phyloP scores from a whole-genome alignment of 441 rosid species.

The Pelargonium hybrid region DNA sequence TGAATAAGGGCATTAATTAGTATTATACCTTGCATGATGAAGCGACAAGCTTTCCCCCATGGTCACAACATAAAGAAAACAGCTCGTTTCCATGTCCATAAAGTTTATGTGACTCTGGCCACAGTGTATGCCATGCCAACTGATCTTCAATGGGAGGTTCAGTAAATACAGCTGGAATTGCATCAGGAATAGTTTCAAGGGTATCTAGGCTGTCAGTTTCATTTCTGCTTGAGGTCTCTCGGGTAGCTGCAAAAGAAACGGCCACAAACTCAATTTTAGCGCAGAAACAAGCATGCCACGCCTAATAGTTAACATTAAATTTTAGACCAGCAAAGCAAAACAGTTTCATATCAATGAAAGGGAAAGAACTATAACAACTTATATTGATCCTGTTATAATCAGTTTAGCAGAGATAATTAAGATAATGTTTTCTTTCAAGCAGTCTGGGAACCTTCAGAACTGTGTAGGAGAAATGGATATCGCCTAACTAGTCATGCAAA shows the following conservation, averaged over 20 bases:
- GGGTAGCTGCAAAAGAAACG: conserved; percentile 44
- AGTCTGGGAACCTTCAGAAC: too few relatives aligned
- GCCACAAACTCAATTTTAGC: conserved; percentile 4
- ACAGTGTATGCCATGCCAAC: conserved; percentile 76
- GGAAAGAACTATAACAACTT: too few relatives aligned
- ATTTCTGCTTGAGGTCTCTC: conserved; percentile 35
- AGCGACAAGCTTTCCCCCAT: conserved; percentile 69
- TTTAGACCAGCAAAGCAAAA: background rate
- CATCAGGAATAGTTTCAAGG: conserved; percentile 85
- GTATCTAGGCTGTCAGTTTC: conserved; percentile 56
- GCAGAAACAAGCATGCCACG: background rate
- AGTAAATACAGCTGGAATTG: conserved; percentile 65
- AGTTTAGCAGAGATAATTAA: too few relatives aligned
- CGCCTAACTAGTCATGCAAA: too few relatives aligned
- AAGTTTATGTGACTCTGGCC: conserved; percentile 95
- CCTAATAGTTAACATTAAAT: conserved; percentile 1
- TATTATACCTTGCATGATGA: conserved; percentile 67
- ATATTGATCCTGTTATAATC: too few relatives aligned
- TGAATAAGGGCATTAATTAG: too few relatives aligned
- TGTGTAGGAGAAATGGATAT: too few relatives aligned
- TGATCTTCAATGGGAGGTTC: conserved; percentile 92
- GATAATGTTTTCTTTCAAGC: too few relatives aligned
- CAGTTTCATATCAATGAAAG: too few relatives aligned
- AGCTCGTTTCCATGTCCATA: conserved; percentile 95
- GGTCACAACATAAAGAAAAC: conserved; percentile 72